phyloP scores from a whole-genome alignment of 192 early-diverging fungal species.

The Entomortierella lignicola region DNA sequence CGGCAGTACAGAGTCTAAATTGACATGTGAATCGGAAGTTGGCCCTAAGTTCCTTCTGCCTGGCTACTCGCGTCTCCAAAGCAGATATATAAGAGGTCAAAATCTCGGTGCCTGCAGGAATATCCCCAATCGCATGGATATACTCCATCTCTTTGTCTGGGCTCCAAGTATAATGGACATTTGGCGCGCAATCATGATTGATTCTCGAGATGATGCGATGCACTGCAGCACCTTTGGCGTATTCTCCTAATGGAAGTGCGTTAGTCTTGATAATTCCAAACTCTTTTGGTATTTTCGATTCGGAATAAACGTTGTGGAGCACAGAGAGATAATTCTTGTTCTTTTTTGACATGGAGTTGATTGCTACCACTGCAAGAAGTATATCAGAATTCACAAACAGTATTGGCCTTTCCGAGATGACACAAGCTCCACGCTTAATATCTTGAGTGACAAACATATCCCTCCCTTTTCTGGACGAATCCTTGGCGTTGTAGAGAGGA shows the following conservation, averaged over 20 bases:
- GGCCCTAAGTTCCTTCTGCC: conserved; percentile 1
- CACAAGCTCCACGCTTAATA: conserved; percentile 18
- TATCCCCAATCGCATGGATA: conserved; percentile 15
- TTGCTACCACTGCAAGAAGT: not conserved
- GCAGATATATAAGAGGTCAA: conserved; percentile 22
- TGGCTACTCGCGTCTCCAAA: conserved; percentile 1
- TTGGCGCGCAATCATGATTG: conserved; percentile 24
- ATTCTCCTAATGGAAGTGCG: conserved; percentile 14
- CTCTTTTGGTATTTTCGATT: conserved; percentile 6
- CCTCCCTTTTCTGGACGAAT: conserved; percentile 19
- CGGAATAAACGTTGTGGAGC: conserved; percentile 13
- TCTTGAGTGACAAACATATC: conserved; percentile 25
- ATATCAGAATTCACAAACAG: conserved; percentile 10
- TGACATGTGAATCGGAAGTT: conserved; percentile 26
- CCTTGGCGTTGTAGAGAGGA: conserved; percentile 11
- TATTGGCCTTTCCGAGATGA: conserved; percentile 16
- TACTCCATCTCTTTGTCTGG: conserved; percentile 20
- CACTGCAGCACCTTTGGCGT: conserved; percentile 13
- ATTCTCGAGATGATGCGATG: conserved; percentile 20
- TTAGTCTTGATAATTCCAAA: conserved; percentile 22
- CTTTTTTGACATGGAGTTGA: conserved; percentile 5
- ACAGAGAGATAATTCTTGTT: conserved; percentile 16
- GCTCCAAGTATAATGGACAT: conserved; percentile 21
- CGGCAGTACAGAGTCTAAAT: conserved; percentile 12
- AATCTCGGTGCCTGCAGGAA: conserved; percentile 19